Conservation (phyloP, 805 yeast genomes). For the Pichia sporocuriosa region DNA sequence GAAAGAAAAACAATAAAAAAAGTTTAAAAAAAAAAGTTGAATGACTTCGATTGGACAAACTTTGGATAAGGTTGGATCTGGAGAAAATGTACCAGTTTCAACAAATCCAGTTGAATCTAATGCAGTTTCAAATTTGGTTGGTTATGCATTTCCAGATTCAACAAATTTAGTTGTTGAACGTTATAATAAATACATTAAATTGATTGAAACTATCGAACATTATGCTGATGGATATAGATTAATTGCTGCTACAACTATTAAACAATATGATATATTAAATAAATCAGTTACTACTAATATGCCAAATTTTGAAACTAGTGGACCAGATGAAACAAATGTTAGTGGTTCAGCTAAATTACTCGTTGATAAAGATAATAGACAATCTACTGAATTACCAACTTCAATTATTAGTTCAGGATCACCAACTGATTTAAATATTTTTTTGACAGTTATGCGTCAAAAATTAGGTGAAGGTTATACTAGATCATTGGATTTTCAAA, state of each 20-base stretch:
- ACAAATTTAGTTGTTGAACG: conserved; percentile 22
- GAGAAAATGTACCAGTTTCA: neutral
- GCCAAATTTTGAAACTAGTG: conserved; percentile 28
- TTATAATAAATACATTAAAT: conserved; percentile 23
- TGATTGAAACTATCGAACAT: conserved; percentile 21
- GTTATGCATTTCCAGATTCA: conserved; percentile 22
- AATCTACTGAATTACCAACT: no score
- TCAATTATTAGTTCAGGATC: neutral
- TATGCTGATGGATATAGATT: conserved; percentile 23
- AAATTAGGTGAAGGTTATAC: conserved; percentile 28
- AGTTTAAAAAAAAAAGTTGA: no score
- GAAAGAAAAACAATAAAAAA: no score
- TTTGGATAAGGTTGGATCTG: neutral
- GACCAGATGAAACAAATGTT: conserved; percentile 20
- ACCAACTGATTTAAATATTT: conserved; percentile 22
- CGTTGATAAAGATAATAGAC: no score
- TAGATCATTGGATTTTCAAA: conserved; percentile 34
- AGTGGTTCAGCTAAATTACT: conserved; percentile 21
- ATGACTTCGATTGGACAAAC: neutral
- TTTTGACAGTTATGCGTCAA: conserved; percentile 22
- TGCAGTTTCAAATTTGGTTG: conserved; percentile 9
- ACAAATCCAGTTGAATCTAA: neutral
- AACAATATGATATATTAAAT: conserved; percentile 22
- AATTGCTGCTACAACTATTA: conserved; percentile 19
- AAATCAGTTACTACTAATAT: conserved; percentile 17